Percentiles rank a stretch among this genome's conserved stretches.
Conservation (phyloP, 352 stramenopile species). For the Phytophthora ohioensis region DNA sequence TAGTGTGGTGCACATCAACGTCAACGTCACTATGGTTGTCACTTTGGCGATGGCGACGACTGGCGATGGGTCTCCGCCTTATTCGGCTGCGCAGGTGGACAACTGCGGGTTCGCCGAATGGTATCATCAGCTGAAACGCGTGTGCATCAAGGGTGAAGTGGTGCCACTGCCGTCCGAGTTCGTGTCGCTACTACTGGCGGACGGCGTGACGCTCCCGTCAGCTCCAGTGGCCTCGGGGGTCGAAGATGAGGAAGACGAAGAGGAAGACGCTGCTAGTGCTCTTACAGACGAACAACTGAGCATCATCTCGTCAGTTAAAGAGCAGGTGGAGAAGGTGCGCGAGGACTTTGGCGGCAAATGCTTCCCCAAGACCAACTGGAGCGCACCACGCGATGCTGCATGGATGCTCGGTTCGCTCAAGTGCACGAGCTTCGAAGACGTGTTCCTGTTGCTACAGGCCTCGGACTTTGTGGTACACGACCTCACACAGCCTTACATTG, state of each 20-base stretch:
- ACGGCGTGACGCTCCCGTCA: constrained; percentile 66
- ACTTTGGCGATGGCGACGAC: constrained; percentile 1
- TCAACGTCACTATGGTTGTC: not conserved
- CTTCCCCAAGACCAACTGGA: constrained; percentile 97
- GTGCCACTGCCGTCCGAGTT: constrained; percentile 63
- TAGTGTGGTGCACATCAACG: constrained; percentile 1
- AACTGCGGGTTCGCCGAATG: constrained; percentile 81
- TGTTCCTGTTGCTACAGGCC: constrained; percentile 83
- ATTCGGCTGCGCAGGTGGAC: constrained; percentile 78
- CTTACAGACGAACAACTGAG: constrained; percentile 34
- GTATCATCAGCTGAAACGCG: constrained; percentile 67
- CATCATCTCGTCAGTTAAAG: constrained; percentile 51
- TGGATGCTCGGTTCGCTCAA: constrained; percentile 92
- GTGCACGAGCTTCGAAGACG: constrained; percentile 84
- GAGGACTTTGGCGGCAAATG: constrained; percentile 64
- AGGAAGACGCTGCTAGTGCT: constrained; percentile 31
- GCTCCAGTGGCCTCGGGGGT: constrained; percentile 34
- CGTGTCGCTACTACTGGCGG: constrained; percentile 68
- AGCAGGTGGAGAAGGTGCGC: constrained; percentile 76
- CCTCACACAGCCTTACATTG: constrained; percentile 85
- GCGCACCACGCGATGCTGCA: constrained; percentile 90
- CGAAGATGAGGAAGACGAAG: constrained; percentile 32
- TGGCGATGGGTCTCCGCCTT: constrained; percentile 39
- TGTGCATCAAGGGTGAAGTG: constrained; percentile 72
- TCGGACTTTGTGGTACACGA: constrained; percentile 93